Percentiles rank a stretch among this genome's conserved stretches.
Conservation (phyloP, 1,284 basidiomycete species). For the Exobasidium cylindrosporum region DNA sequence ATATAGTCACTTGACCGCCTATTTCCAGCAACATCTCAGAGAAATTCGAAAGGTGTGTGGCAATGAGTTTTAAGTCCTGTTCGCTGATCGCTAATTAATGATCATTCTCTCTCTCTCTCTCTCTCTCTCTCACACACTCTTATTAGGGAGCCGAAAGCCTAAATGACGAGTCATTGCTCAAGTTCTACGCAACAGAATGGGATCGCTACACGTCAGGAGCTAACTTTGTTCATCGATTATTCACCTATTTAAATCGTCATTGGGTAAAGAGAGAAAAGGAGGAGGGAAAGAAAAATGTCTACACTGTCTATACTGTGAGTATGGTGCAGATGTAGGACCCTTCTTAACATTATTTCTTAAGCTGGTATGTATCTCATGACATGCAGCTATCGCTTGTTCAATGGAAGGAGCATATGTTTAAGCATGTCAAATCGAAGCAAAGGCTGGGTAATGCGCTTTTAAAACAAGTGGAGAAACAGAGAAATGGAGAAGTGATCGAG, state of each 20-base stretch:
- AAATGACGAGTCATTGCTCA: constrained; percentile 80
- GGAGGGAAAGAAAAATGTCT: constrained; percentile 91
- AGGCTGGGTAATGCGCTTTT: constrained; percentile 86
- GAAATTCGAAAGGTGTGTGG: constrained; percentile 4
- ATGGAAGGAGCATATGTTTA: constrained; percentile 91
- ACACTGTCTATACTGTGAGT: constrained; percentile 85
- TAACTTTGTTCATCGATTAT: constrained; percentile 77
- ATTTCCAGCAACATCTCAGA: constrained; percentile 69
- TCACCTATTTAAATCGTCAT: constrained; percentile 95
- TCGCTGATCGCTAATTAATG: not conserved
- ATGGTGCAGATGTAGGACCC: not conserved
- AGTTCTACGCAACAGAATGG: constrained; percentile 91
- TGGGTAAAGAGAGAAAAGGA: constrained; percentile 99
- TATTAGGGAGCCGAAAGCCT: constrained; percentile 69
- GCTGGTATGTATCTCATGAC: not conserved
- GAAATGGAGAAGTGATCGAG: constrained; percentile 92
- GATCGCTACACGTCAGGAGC: constrained; percentile 94
- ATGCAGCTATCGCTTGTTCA: constrained; percentile 83
- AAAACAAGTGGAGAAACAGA: constrained; percentile 83
- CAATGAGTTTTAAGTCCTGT: not conserved
- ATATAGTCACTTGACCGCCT: constrained; percentile 81
- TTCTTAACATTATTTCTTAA: not conserved
- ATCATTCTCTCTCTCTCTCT: not conserved
- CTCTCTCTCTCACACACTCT: constrained; percentile 49
- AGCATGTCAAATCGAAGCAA: constrained; percentile 71